Conservation (phyloP, 495 filamentous ascomycete genomes). For the Ramalina intermedia region DNA sequence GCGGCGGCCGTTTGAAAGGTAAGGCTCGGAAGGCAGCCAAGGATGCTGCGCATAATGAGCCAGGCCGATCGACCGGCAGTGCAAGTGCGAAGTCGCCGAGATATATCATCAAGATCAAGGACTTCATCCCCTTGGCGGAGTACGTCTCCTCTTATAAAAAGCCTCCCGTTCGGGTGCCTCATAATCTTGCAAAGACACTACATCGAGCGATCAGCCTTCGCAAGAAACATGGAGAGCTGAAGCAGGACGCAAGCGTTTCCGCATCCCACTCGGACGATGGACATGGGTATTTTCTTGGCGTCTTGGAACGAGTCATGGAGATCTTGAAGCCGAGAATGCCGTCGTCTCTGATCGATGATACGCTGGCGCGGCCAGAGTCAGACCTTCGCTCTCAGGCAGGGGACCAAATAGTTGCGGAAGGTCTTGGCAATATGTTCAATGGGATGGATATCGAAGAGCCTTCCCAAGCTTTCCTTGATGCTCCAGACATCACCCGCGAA, state of each 20-base stretch:
- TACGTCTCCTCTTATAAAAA: constrained; percentile 18
- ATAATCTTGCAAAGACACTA: not conserved
- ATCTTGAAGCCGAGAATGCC: constrained; percentile 17
- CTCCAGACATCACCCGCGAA: constrained; percentile 16
- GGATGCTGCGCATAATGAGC: not conserved
- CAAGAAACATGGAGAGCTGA: constrained; percentile 4
- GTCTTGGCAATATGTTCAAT: constrained; percentile 19
- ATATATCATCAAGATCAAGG: constrained; percentile 24
- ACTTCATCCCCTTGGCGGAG: constrained; percentile 26
- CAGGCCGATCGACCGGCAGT: not conserved
- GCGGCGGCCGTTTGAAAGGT: constrained; percentile 18
- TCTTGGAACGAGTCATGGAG: constrained; percentile 20
- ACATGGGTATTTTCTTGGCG: constrained; percentile 23
- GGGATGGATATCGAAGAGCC: constrained; percentile 22
- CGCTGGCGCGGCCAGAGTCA: not conserved
- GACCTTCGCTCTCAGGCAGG: not conserved
- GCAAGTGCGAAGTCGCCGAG: not conserved
- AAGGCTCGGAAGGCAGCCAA: constrained; percentile 21
- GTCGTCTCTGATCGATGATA: not conserved
- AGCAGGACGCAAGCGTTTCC: not conserved
- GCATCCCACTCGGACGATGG: constrained; percentile 9
- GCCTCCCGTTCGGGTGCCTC: constrained; percentile 14
- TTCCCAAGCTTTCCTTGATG: constrained; percentile 22
- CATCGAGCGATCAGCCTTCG: constrained; percentile 7
- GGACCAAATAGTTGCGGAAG: not conserved